Evolutionary conservation across 2,329 filamentous ascomycete genomes (phyloP).

Genomic region (Cladophialophora exuberans): DNA sequence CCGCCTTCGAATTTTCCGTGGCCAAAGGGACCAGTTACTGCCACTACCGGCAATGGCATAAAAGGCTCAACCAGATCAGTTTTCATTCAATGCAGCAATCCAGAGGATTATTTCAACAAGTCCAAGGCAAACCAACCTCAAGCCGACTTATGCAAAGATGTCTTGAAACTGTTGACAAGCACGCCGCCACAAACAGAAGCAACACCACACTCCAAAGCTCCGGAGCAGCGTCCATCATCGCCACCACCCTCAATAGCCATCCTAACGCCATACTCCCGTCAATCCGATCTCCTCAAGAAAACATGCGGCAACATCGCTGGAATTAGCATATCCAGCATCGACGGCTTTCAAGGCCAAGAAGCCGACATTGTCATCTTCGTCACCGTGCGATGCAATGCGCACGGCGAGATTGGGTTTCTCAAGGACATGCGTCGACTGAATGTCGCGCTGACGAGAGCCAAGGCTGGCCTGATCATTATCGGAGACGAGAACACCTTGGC

Average conservation of each 20-base stretch:
- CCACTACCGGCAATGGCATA: background rate
- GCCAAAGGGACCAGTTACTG: background rate
- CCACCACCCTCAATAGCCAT: constrained; percentile 39
- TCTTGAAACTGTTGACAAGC: constrained; percentile 39
- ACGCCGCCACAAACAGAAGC: background rate
- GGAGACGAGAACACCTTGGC: constrained; percentile 38
- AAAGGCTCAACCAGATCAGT: constrained; percentile 20
- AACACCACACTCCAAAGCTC: too few relatives aligned
- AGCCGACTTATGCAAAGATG: constrained; percentile 40
- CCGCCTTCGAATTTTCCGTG: constrained; percentile 3
- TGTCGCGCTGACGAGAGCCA: constrained; percentile 47
- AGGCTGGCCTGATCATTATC: constrained; percentile 41
- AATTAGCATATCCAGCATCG: constrained; percentile 45
- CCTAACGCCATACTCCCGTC: constrained; percentile 47
- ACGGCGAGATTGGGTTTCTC: constrained; percentile 45
- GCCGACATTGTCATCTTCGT: constrained; percentile 50
- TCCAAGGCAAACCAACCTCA: constrained; percentile 48
- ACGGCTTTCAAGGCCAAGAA: constrained; percentile 50
- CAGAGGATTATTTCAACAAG: constrained; percentile 43
- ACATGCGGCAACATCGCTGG: constrained; percentile 6
- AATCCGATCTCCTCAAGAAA: constrained; percentile 39
- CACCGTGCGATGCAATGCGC: constrained; percentile 47
- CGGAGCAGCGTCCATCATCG: background rate
- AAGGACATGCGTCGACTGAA: constrained; percentile 48
- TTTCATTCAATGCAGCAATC: constrained; percentile 42